Evolutionary conservation across 345 rosid species (phyloP).

Genomic region (Eucalyptus coolabah): DNA sequence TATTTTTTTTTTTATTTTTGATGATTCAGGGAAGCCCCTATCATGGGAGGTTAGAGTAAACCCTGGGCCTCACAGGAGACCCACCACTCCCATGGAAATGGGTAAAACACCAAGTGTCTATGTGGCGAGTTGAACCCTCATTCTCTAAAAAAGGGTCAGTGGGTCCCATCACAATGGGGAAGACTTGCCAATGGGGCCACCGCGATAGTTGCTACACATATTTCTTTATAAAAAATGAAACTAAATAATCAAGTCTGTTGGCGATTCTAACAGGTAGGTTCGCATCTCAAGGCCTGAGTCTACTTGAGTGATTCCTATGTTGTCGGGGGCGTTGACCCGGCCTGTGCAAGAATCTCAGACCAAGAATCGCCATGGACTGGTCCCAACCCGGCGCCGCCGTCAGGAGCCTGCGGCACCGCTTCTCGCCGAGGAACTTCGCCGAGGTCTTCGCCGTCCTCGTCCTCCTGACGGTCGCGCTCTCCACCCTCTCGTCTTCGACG

Average conservation of each 20-base stretch:
- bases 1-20: too few species aligned
- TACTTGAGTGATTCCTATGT: not conserved
- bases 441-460: not conserved
- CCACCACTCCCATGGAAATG: fast-evolving
- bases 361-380: not conserved
- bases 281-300: not conserved
- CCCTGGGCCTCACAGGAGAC: fast-evolving
- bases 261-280: not conserved
- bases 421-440: not conserved
- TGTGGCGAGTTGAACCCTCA: fast-evolving
- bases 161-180: fast-evolving
- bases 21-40: fast-evolving
- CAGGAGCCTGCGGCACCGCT: not conserved
- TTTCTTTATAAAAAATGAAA: too few species aligned
- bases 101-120: too few species aligned
- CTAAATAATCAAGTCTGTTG: not conserved
- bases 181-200: fast-evolving
- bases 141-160: fast-evolving
- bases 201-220: too few species aligned
- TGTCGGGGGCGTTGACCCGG: not conserved
- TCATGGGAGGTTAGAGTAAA: fast-evolving
- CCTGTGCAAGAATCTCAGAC: not conserved
- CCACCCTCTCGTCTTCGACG: not conserved
- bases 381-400: not conserved
- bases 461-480: not conserved